Evolutionary conservation across 129 eudicot species (phyloP).

Genomic region (Mikania micrantha): DNA sequence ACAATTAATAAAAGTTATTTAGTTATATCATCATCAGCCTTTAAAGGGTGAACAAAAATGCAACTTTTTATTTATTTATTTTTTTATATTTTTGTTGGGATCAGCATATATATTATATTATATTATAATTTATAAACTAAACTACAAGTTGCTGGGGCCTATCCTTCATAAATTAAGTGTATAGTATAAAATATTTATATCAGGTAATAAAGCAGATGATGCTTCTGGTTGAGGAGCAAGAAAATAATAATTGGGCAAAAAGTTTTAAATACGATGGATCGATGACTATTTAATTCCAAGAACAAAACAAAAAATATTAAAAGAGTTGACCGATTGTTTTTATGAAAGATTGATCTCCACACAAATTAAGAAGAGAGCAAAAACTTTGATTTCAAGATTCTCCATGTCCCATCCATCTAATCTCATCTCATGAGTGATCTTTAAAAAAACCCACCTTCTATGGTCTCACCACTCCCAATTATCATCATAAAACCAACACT

Average conservation of each 20-base stretch:
- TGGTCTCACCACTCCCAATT: conserved; percentile 31
- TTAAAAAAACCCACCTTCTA: conserved; percentile 32
- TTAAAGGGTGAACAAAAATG: neutral
- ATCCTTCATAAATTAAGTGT: conserved; percentile 9
- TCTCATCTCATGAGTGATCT: conserved; percentile 40
- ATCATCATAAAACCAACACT: conserved; percentile 27
- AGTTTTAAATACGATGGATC: conserved; percentile 15
- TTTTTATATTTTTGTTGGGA: conserved; percentile 12
- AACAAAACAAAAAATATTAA: conserved; percentile 21
- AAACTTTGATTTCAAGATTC: conserved; percentile 33
- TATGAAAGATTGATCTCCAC: conserved; percentile 58
- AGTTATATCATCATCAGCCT: no score
- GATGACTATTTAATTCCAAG: conserved; percentile 24
- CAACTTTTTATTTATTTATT: no score
- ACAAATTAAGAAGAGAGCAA: conserved; percentile 23
- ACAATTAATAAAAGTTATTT: neutral
- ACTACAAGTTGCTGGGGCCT: conserved; percentile 23
- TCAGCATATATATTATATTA: conserved; percentile 9
- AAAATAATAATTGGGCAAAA: conserved; percentile 29
- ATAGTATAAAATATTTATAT: conserved; percentile 15
- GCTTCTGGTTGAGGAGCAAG: conserved; percentile 37
- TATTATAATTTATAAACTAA: no score
- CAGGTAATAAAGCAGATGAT: conserved; percentile 25
- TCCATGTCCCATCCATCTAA: conserved; percentile 47
- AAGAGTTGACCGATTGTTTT: conserved; percentile 45